Evolutionary conservation across 2,329 filamentous ascomycete genomes (phyloP).

Genomic region (Cercospora sp.): DNA sequence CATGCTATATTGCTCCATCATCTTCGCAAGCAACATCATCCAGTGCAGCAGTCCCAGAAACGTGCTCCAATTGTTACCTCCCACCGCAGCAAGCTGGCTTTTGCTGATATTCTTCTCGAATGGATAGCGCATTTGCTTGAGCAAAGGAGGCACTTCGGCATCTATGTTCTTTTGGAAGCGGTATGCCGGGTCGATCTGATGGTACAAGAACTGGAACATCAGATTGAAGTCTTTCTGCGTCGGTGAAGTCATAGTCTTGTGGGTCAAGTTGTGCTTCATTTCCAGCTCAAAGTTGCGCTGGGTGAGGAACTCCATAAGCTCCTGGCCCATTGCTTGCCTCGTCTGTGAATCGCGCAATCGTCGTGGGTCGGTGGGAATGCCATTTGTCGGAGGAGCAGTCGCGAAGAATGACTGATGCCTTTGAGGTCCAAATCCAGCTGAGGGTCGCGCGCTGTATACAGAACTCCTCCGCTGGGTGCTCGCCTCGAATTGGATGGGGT

Average conservation of each 20-base stretch:
- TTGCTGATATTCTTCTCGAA: slow-evolving; percentile 96
- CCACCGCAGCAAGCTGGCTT: slow-evolving; percentile 90
- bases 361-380: slow-evolving; percentile 81
- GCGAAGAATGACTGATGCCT: slow-evolving; percentile 92
- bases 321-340: slow-evolving; percentile 79
- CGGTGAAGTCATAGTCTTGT: slow-evolving; percentile 87
- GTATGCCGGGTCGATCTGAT: slow-evolving; percentile 90
- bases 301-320: slow-evolving; percentile 86
- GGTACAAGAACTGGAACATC: slow-evolving; percentile 98
- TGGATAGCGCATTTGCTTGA: slow-evolving; percentile 92
- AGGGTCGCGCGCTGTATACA: slow-evolving; percentile 57
- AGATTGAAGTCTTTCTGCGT: slow-evolving; percentile 98
- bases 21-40: slow-evolving; percentile 97
- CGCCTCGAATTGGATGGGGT: slow-evolving; percentile 51
- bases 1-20: slow-evolving; percentile 79
- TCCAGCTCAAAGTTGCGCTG: slow-evolving; percentile 97
- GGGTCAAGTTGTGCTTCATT: slow-evolving; percentile 90
- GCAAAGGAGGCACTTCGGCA: slow-evolving; percentile 85
- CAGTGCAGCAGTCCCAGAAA: slow-evolving; percentile 93
- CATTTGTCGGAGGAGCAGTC: slow-evolving; percentile 76
- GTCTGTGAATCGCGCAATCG: slow-evolving; percentile 79
- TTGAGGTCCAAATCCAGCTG: slow-evolving; percentile 61
- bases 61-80: slow-evolving; percentile 94
- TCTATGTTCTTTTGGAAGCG: slow-evolving; percentile 93
- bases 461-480: slow-evolving; percentile 72